Conservation (phyloP, 805 yeast species). For the Yarrowia osloensis region DNA sequence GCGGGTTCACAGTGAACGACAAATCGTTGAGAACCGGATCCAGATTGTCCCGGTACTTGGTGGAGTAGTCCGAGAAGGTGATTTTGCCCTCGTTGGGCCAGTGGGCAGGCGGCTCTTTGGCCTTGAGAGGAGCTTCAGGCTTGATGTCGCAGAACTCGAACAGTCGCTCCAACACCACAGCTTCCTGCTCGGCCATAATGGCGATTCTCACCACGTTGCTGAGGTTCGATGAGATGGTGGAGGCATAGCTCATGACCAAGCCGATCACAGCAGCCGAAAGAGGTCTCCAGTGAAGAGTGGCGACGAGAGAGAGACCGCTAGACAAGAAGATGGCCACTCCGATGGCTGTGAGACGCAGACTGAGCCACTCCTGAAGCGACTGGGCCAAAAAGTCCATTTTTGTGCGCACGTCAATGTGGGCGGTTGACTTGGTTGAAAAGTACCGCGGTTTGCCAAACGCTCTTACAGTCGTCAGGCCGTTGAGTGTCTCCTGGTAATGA, state of each 20-base stretch:
- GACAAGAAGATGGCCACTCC: conserved; percentile 79
- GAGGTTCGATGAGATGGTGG: conserved; percentile 68
- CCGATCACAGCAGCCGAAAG: conserved; percentile 95
- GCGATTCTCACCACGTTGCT: conserved; percentile 89
- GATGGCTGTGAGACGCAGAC: conserved; percentile 75
- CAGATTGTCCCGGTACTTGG: conserved; percentile 67
- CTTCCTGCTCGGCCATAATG: conserved; percentile 86
- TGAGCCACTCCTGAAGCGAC: conserved; percentile 93
- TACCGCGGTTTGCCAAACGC: conserved; percentile 90
- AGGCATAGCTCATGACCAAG: conserved; percentile 77
- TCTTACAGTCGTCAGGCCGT: conserved; percentile 89
- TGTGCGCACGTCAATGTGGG: conserved; percentile 76
- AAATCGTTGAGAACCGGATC: conserved; percentile 71
- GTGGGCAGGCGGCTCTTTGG: conserved; percentile 49
- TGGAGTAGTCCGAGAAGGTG: conserved; percentile 64
- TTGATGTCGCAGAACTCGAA: conserved; percentile 57
- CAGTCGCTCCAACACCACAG: conserved; percentile 95
- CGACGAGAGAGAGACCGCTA: conserved; percentile 74
- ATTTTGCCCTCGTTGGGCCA: conserved; percentile 79
- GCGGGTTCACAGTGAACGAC: conserved; percentile 64
- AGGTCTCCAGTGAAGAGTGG: conserved; percentile 52
- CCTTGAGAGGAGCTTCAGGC: background rate
- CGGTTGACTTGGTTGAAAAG: conserved; percentile 76
- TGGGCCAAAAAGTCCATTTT: conserved; percentile 90
- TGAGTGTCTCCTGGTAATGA: conserved; percentile 91